phyloP scores from a whole-genome alignment of 352 stramenopile genomes.

The Phytophthora lateralis region DNA sequence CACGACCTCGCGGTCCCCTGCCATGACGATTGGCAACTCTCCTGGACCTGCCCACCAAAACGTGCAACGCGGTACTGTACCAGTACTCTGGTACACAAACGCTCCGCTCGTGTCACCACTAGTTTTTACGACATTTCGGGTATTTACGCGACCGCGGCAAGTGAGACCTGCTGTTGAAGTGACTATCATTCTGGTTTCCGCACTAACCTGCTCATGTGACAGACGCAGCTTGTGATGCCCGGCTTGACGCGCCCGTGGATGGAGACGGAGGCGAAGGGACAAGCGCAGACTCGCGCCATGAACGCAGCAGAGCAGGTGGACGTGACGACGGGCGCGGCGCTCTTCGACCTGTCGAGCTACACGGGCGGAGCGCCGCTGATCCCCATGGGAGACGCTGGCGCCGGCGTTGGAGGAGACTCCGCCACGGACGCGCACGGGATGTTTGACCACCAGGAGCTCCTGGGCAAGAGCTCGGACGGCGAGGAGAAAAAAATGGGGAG shows the following conservation, averaged over 20 bases:
- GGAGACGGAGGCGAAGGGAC: constrained; percentile 15
- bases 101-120: constrained; percentile 1
- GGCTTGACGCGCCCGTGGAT: constrained; percentile 19
- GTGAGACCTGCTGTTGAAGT: constrained; percentile 21
- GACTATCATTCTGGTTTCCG: constrained; percentile 21
- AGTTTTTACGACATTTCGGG: constrained; percentile 39
- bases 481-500: constrained; percentile 78
- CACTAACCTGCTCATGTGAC: not conserved
- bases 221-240: constrained; percentile 11
- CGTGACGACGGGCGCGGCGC: constrained; percentile 24
- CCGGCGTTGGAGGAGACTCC: constrained; percentile 2
- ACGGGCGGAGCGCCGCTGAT: constrained; percentile 50
- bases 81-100: not conserved
- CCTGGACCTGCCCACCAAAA: too few relatives aligned
- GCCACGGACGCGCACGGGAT: constrained; percentile 8
- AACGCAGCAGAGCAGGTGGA: constrained; percentile 23
- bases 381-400: constrained; percentile 15
- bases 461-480: constrained; percentile 27
- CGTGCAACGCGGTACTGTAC: not conserved
- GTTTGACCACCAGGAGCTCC: constrained; percentile 25
- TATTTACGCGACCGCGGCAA: constrained; percentile 31
- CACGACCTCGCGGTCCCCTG: constrained; percentile 30
- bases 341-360: constrained; percentile 59
- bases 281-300: constrained; percentile 10
- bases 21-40: constrained; percentile 15